phyloP scores from a whole-genome alignment of 352 stramenopile genomes.

The Phytophthora agathidicida region DNA sequence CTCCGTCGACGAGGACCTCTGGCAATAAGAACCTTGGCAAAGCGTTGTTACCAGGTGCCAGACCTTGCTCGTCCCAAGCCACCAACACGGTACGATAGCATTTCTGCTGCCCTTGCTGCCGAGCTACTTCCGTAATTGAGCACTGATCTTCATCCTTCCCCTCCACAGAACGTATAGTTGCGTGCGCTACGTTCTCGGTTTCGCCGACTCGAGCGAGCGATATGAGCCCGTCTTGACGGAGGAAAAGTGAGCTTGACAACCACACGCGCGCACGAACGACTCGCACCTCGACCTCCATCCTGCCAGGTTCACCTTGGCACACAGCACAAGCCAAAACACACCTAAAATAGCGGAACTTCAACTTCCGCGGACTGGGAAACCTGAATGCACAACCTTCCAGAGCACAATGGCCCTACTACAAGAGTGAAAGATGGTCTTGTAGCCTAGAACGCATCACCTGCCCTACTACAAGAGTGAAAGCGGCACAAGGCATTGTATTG shows the following conservation, averaged over 20 bases:
- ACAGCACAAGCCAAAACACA: not conserved
- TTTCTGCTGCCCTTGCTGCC: conserved; percentile 4
- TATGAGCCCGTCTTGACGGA: conserved; percentile 45
- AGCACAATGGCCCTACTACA: not conserved
- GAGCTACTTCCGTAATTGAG: conserved; percentile 5
- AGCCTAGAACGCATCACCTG: too few species aligned
- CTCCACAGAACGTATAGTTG: conserved; percentile 29
- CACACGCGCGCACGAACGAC: conserved; percentile 47
- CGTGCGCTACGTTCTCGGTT: conserved; percentile 34
- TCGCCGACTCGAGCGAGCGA: conserved; percentile 30
- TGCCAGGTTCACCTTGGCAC: not conserved
- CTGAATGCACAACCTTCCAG: too few species aligned
- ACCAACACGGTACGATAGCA: conserved; percentile 30
- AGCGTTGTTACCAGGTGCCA: not conserved
- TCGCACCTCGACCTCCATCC: conserved; percentile 42
- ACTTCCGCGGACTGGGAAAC: too few species aligned
- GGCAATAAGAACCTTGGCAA: conserved; percentile 26
- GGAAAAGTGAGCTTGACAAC: conserved; percentile 36
- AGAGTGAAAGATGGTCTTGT: too few species aligned
- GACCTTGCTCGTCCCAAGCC: conserved; percentile 30
- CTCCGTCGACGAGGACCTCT: not conserved
- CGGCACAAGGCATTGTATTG: too few species aligned
- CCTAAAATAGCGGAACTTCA: conserved; percentile 21
- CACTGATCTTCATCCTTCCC: conserved; percentile 5
- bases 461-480: not conserved